A percentile compares a stretch with the other conserved stretches of the same genome.
Conservation (phyloP, 768 basidiomycete species). For the Macrolepiota dolichaula region DNA sequence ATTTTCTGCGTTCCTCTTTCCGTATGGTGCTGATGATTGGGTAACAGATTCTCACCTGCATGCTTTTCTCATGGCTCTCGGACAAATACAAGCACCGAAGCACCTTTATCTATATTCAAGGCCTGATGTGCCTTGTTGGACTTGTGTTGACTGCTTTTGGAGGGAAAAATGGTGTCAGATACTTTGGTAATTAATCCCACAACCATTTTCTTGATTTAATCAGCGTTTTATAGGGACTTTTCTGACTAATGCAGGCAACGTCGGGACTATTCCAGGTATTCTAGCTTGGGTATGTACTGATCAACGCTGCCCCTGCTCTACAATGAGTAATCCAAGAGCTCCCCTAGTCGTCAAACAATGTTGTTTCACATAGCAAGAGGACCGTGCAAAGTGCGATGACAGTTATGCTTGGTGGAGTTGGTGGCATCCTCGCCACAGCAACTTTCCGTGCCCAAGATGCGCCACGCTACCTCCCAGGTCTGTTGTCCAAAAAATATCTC, state of each 20-base stretch:
- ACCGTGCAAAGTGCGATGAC: constrained; percentile 37
- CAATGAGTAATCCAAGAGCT: neutral
- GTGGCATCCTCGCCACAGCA: constrained; percentile 41
- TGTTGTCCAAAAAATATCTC: neutral
- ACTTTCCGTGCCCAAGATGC: constrained; percentile 38
- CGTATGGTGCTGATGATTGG: neutral
- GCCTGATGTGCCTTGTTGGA: constrained; percentile 35
- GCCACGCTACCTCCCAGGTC: constrained; percentile 43
- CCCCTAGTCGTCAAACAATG: constrained; percentile 39
- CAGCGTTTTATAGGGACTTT: constrained; percentile 31
- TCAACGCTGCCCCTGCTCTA: constrained; percentile 17
- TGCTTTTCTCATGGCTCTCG: constrained; percentile 44
- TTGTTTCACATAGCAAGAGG: constrained; percentile 44
- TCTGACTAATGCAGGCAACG: constrained; percentile 39
- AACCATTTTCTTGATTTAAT: neutral
- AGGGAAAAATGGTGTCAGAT: constrained; percentile 32
- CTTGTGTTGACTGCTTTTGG: constrained; percentile 36
- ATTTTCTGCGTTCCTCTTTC: neutral
- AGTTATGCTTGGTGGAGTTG: constrained; percentile 37
- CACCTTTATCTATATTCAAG: constrained; percentile 37
- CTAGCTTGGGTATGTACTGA: constrained; percentile 30
- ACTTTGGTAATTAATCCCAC: constrained; percentile 32
- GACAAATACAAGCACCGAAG: constrained; percentile 41
- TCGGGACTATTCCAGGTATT: constrained; percentile 40
- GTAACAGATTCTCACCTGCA: constrained; percentile 31